Percentiles rank a stretch among this genome's conserved stretches.
phyloP scores from a whole-genome alignment of 306 rosid species.

The Dalbergia oliveri region DNA sequence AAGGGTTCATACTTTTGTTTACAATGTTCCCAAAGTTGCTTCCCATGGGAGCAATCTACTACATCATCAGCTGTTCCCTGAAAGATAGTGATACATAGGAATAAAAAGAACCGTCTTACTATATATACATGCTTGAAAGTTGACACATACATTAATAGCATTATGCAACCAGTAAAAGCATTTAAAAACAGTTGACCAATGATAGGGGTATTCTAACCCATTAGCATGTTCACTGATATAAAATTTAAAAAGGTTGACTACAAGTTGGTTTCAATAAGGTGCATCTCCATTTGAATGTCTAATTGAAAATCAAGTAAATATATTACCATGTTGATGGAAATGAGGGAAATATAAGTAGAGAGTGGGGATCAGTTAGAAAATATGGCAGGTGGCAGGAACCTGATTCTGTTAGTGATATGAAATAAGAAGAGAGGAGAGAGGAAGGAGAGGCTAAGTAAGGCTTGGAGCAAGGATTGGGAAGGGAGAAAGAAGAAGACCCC shows the following conservation, averaged over 20 bases:
- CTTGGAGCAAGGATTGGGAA: neutral
- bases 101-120: slow-evolving; percentile 38
- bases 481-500: neutral
- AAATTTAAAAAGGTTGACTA: slow-evolving; percentile 12
- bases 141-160: slow-evolving; percentile 27
- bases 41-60: slow-evolving; percentile 95
- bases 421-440: neutral
- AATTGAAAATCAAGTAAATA: slow-evolving; percentile 1
- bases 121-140: slow-evolving; percentile 45
- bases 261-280: slow-evolving; percentile 11
- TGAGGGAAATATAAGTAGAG: neutral
- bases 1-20: slow-evolving; percentile 93
- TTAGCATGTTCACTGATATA: neutral
- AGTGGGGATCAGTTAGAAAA: neutral
- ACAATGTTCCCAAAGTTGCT: slow-evolving; percentile 93
- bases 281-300: slow-evolving; percentile 30
- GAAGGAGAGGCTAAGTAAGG: neutral
- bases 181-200: slow-evolving; percentile 12
- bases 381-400: neutral
- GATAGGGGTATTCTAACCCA: slow-evolving; percentile 1
- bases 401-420: slow-evolving; percentile 15
- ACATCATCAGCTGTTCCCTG: slow-evolving; percentile 93
- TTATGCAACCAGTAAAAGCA: slow-evolving; percentile 2
- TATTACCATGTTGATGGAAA: slow-evolving; percentile 6
- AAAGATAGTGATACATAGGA: slow-evolving; percentile 36